These are phyloP conservation scores for Isabelozyma heimii DNA, from an alignment of 805 yeast species.

Conservation along the genomic window DNA sequence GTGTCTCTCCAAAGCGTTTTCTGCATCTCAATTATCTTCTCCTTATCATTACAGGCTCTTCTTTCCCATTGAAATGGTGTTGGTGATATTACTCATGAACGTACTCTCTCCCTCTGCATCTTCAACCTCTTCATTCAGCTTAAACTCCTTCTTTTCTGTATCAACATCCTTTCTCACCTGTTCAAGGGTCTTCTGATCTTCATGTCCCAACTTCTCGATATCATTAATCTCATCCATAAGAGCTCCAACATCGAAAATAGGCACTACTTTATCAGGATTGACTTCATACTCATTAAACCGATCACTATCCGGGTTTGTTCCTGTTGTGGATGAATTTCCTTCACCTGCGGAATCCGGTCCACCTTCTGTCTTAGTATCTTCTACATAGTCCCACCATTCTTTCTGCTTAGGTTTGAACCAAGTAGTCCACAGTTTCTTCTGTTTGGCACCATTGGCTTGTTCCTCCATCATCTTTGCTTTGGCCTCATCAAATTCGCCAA, in stretches of 20 bases:
- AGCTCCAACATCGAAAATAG: slow-evolving; percentile 46
- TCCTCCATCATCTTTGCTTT: slow-evolving; percentile 56
- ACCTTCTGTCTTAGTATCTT: slow-evolving; percentile 27
- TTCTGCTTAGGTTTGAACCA: slow-evolving; percentile 49
- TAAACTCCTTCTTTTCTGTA: slow-evolving; percentile 3
- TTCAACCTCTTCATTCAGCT: slow-evolving; percentile 20
- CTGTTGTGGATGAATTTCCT: slow-evolving; percentile 2
- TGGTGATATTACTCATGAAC: slow-evolving; percentile 1
- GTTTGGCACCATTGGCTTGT: slow-evolving; percentile 16
- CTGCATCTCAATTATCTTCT: no score
- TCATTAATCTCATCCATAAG: slow-evolving; percentile 42
- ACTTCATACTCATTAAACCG: slow-evolving; percentile 9
- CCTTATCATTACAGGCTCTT: background rate
- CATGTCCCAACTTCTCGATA: slow-evolving; percentile 36
- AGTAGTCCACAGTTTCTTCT: slow-evolving; percentile 45
- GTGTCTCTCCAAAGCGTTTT: no score
- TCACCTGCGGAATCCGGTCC: slow-evolving; percentile 12
- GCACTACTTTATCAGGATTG: slow-evolving; percentile 6
- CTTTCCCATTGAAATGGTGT: background rate
- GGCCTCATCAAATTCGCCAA: slow-evolving; percentile 85
- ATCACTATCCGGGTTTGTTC: slow-evolving; percentile 1
- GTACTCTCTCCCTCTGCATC: slow-evolving; percentile 12
- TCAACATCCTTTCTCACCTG: slow-evolving; percentile 13
- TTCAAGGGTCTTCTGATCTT: slow-evolving; percentile 12
- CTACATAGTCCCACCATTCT: slow-evolving; percentile 59